A percentile compares a stretch with the other conserved stretches of the same genome.
Evolutionary conservation across 148 eudicot species (phyloP).

Genomic region (Amaranthus cruentus): DNA sequence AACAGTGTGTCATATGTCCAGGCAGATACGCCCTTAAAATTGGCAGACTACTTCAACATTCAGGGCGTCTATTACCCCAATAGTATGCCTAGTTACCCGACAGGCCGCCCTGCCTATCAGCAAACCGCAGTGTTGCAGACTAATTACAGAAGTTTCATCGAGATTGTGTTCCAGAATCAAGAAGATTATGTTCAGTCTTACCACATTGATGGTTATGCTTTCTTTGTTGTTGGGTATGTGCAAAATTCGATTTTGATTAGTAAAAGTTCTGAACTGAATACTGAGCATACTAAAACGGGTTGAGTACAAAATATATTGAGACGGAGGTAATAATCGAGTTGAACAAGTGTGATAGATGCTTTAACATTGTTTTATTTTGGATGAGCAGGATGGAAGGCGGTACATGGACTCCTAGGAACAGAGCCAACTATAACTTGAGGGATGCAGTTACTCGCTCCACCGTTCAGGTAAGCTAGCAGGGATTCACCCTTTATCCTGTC

Average conservation of each 20-base stretch:
- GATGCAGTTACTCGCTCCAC: constrained; percentile 89
- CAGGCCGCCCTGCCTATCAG: constrained; percentile 48
- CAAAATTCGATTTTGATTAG: not conserved
- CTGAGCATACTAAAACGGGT: no score
- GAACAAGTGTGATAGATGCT: not conserved
- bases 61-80: constrained; percentile 67
- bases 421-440: constrained; percentile 71
- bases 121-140: constrained; percentile 67
- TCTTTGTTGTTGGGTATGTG: constrained; percentile 93
- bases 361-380: not conserved
- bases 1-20: constrained; percentile 67
- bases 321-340: no score
- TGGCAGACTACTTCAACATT: constrained; percentile 84
- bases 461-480: constrained; percentile 46
- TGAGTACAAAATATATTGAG: no score
- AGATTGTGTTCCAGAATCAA: constrained; percentile 85
- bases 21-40: constrained; percentile 76
- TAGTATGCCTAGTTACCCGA: constrained; percentile 66
- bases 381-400: constrained; percentile 88
- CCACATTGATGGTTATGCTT: constrained; percentile 87
- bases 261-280: no score
- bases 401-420: constrained; percentile 64
- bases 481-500: not conserved
- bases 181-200: constrained; percentile 80
- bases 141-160: constrained; percentile 62